Percentiles rank a stretch among this genome's conserved stretches.
Conservation (phyloP, 106 monocot species). For the Dioscorea dumetorum region DNA sequence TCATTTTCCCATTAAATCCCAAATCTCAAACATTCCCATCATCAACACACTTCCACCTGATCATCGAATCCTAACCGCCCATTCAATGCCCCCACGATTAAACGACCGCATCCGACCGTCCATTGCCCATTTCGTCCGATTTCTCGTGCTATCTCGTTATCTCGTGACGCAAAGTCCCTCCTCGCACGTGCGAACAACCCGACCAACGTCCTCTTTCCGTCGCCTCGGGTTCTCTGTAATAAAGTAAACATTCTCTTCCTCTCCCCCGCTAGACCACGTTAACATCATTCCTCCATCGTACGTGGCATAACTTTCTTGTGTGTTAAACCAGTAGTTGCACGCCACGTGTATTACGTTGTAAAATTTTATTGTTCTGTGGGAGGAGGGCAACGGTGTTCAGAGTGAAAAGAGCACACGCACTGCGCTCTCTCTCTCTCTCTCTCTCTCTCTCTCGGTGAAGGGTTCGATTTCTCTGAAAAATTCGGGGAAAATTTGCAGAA, state of each 20-base stretch:
- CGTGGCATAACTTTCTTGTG: no score
- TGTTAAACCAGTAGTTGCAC: not conserved
- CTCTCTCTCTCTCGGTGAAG: not conserved
- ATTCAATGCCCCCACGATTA: not conserved
- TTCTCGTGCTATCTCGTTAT: not conserved
- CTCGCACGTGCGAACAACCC: not conserved
- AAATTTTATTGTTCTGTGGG: not conserved
- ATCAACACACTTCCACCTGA: not conserved
- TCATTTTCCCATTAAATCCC: not conserved
- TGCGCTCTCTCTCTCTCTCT: not conserved
- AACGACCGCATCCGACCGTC: no score
- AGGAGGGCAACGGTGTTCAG: not conserved
- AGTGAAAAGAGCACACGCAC: not conserved
- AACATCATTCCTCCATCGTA: no score
- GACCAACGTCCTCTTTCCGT: not conserved
- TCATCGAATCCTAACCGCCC: not conserved
- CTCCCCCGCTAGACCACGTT: not conserved
- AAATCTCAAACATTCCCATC: not conserved
- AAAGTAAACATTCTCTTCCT: not conserved
- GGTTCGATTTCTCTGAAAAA: not conserved
- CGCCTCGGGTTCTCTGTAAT: constrained; percentile 3
- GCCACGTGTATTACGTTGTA: not conserved
- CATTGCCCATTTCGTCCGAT: no score
- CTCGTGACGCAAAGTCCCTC: not conserved
- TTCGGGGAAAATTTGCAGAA: not conserved